These are phyloP conservation scores for Endotrypanum monterogeii DNA, from an alignment of 208 protist genomes.

Conservation along the genomic window DNA sequence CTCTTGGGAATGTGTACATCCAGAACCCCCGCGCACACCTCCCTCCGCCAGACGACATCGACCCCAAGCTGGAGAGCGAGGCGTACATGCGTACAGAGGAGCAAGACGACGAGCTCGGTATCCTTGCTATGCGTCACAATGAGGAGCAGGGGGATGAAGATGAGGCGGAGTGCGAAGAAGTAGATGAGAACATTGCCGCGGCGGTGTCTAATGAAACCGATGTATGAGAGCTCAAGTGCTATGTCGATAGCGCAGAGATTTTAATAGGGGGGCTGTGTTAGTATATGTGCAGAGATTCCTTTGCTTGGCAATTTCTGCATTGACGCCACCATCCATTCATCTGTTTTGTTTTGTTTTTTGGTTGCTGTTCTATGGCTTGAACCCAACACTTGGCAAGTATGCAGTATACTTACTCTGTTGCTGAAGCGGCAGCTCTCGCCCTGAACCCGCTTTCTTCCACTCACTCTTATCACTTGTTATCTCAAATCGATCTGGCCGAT, in stretches of 20 bases:
- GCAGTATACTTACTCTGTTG: neutral
- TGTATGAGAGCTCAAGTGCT: neutral
- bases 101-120: conserved; percentile 94
- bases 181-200: neutral
- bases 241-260: neutral
- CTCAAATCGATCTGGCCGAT: neutral
- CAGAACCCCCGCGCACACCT: conserved; percentile 92
- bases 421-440: neutral
- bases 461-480: neutral
- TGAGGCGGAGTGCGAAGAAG: conserved; percentile 3
- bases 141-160: conserved; percentile 2
- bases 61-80: conserved; percentile 78
- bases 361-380: neutral
- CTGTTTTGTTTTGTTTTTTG: no score
- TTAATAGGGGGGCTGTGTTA: neutral
- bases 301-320: neutral
- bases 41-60: conserved; percentile 78
- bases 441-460: neutral
- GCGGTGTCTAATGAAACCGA: neutral
- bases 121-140: conserved; percentile 75
- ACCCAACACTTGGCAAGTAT: no score
- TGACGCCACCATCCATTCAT: neutral
- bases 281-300: neutral
- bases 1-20: conserved; percentile 92
- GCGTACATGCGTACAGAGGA: conserved; percentile 89